Base-by-base conservation (phyloP, 139 green algal genomes). In the Auxenochlorella pyrenoidosa region DNA sequence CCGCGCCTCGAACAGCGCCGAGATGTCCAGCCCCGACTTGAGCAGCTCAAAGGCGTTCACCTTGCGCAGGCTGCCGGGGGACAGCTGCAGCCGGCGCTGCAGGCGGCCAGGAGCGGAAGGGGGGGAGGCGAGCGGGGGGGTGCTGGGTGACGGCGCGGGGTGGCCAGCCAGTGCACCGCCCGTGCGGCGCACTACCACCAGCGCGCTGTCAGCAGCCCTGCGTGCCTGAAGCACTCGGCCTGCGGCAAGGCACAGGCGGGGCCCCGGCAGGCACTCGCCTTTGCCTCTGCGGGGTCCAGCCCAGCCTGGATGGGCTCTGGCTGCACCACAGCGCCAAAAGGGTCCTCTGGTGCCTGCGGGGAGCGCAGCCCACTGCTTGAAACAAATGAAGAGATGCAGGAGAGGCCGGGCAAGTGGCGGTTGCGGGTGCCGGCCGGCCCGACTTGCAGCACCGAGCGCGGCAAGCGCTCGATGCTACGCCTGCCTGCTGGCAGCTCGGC, bases 31-130 rank as follows among this genome's bases (percentile, higher is more conserved):
- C 1, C 83, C 88, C 8, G 84, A 82, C 63, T 89, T 90, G 32
- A 94, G 90, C 22, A 94, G 88, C 77, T 93, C 72, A 77, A 94
- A 94, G 38, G 90, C 90, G 43, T 92, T 94, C 41, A 94, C 73
- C 13, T 91, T 71, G 15, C 78, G 70, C 16, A 41, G 36, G 1
- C 30, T 16, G 19, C n/a, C 19, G 34, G 70, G 70, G n/a, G 70
- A 76, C 70, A 76, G 34, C 36, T 41, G 36, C 70, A 76, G 70
- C 12, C 70, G 70, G 34, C n/a, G n/a, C 70, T 76, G 70, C 70
- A 76, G 34, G 5, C 30, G n/a, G 68, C 2, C 68, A 71, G 32
- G 15, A 41, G 68, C n/a, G n/a, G n/a, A 28, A 76, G 15, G 8
- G 15, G 4, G 70, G 70, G n/a, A n/a, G n/a, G n/a, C n/a, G n/a